A percentile compares a stretch with the other conserved stretches of the same genome.
phyloP scores from a whole-genome alignment of 495 filamentous ascomycete species.

The Evansstolkia leycettana region DNA sequence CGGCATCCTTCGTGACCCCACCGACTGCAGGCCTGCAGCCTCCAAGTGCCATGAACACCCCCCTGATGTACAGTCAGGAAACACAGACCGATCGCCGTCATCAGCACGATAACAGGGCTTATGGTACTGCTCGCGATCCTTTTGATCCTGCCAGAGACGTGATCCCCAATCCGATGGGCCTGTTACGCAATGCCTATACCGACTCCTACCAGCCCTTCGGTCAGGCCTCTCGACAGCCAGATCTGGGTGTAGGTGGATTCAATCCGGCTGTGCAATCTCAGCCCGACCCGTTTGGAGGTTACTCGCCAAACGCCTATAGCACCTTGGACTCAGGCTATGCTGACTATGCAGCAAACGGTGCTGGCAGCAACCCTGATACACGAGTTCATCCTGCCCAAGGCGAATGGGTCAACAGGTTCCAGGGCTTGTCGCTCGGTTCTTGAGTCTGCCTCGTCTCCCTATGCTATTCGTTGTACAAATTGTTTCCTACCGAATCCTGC shows the following conservation, averaged over 20 bases:
- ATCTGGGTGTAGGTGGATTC: constrained; percentile 15
- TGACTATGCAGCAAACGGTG: constrained; percentile 18
- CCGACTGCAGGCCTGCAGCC: constrained; percentile 55
- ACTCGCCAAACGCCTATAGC: constrained; percentile 18
- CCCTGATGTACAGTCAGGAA: constrained; percentile 24
- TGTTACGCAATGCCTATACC: constrained; percentile 22
- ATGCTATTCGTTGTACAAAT: constrained; percentile 10
- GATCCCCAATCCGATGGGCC: constrained; percentile 18
- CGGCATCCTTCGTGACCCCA: constrained; percentile 82
- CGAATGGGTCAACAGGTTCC: constrained; percentile 36
- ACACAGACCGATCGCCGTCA: constrained; percentile 21
- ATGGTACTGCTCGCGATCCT: constrained; percentile 7
- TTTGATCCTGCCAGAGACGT: constrained; percentile 12
- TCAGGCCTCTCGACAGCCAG: constrained; percentile 18
- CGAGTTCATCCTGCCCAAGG: constrained; percentile 25
- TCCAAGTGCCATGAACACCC: constrained; percentile 13
- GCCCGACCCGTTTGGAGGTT: constrained; percentile 25
- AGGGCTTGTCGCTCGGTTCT: constrained; percentile 39
- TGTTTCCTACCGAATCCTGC: too few species aligned
- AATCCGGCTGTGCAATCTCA: constrained; percentile 5
- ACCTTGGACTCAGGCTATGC: constrained; percentile 20
- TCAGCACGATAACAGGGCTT: constrained; percentile 20
- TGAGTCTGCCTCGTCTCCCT: constrained; percentile 9
- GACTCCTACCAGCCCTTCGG: constrained; percentile 27
- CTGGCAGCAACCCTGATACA: constrained; percentile 14